Evolutionary conservation across 176 grass and related monocot genomes (phyloP), one percentile per base, ranked within the genome.

Genomic region (bread wheat (Triticum aestivum)): DNA sequence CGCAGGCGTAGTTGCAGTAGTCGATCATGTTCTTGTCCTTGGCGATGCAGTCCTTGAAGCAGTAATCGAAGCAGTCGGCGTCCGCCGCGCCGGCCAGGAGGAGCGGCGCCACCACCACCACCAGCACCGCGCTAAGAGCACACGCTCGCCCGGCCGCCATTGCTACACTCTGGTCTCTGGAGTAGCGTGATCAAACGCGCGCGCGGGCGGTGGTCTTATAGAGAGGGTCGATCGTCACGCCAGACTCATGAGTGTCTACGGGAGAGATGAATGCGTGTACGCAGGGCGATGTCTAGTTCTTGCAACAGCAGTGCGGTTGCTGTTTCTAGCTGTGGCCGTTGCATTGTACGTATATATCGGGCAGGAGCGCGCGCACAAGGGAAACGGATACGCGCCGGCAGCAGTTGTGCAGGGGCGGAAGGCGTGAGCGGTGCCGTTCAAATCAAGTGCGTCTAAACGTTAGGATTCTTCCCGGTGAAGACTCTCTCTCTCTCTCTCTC

Each of bases 1-100:
- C 89, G 52, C 89, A 91, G 86, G 89, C 89, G 77, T 87, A 91
- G 86, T 67, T 84, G 89, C 89, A 91, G 86, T 91, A 88, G 62
- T 85, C 85, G 13, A 52, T 20, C 89, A 91, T 88, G 71, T 64
- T 54, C 64, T 20, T 85, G 86, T 88, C 82, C 11, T 81, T 91
- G 82, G 61, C 18, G 39, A 91, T 42, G 86, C 89, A 88, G 63
- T 91, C 45, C 71, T 85, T 88, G 86, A 41, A 91, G 82, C 89
- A 88, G 86, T 70, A 91, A 63, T 63, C 54, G 77, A 82, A 91
- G 82, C 86, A 91, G 63, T 91, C 86, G 9, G 63, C 77, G 82
- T 45, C 42, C n/a, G 39, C 82, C 21, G 44, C 86, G 9, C 61
- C 70, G 17, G 70, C 89, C 11, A 84, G 61, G 34, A 88, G 61